A percentile compares a stretch with the other conserved stretches of the same genome.
Conservation (phyloP, 2,329 filamentous ascomycete species). For the Sphaerulina musiva region DNA sequence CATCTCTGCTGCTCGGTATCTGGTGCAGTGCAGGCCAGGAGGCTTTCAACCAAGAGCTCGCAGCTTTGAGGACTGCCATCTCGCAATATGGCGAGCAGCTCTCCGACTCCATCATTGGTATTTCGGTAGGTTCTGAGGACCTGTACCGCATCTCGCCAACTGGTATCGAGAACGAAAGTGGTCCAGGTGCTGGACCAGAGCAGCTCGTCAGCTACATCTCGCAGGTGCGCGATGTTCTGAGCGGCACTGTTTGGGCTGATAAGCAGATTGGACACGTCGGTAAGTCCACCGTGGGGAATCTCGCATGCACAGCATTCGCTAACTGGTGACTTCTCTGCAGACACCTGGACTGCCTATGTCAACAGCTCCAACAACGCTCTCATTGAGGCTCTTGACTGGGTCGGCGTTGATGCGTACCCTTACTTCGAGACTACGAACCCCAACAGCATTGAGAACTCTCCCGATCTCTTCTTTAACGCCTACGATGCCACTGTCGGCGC, state of each 20-base stretch:
- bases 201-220: conserved; percentile 63
- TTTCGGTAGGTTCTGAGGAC: conserved; percentile 82
- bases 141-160: conserved; percentile 58
- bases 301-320: conserved; percentile 34
- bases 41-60: conserved; percentile 64
- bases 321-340: not conserved
- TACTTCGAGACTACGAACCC: conserved; percentile 68
- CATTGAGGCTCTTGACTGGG: conserved; percentile 63
- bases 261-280: conserved; percentile 67
- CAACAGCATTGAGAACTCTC: conserved; percentile 60
- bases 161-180: conserved; percentile 57
- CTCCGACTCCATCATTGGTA: conserved; percentile 63
- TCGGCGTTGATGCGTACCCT: conserved; percentile 77
- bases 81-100: conserved; percentile 60
- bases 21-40: conserved; percentile 54
- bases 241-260: conserved; percentile 49
- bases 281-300: conserved; percentile 39
- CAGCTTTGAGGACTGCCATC: conserved; percentile 64
- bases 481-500: conserved; percentile 54
- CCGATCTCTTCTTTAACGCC: conserved; percentile 63
- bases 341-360: conserved; percentile 50
- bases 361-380: conserved; percentile 65
- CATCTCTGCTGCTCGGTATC: conserved; percentile 70
- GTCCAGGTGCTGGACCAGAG: conserved; percentile 57
- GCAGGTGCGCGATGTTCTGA: conserved; percentile 58